Conservation (phyloP, 768 basidiomycete genomes). For the Pholiota molesta region DNA sequence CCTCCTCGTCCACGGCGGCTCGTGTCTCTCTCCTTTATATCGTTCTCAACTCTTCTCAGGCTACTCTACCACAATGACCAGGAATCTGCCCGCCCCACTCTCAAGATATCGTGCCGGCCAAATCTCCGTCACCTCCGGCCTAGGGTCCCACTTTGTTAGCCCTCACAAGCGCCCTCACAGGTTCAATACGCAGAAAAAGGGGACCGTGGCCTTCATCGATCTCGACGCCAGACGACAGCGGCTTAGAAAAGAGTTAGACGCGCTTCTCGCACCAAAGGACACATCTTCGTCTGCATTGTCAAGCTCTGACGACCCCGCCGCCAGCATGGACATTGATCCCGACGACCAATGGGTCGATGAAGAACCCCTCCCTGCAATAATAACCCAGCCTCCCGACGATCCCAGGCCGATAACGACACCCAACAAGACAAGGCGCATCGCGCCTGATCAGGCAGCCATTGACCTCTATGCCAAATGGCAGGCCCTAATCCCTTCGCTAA, state of each 20-base stretch:
- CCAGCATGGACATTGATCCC: not conserved
- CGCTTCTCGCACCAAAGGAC: not conserved
- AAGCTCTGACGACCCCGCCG: not conserved
- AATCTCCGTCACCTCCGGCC: too few species aligned
- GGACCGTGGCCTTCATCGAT: not conserved
- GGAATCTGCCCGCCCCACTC: not conserved
- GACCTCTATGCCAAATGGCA: conserved; percentile 10
- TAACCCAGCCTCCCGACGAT: too few species aligned
- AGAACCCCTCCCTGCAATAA: too few species aligned
- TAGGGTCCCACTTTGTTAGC: not conserved
- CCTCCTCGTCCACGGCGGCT: too few species aligned
- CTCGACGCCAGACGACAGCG: not conserved
- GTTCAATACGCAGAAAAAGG: not conserved
- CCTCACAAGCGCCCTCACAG: not conserved
- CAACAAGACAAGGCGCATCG: not conserved
- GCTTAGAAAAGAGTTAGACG: not conserved
- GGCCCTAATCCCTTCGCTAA: conserved; percentile 1
- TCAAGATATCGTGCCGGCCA: not conserved
- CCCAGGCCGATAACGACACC: not conserved
- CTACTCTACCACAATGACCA: not conserved
- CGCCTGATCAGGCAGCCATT: not conserved
- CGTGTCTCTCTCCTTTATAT: too few species aligned
- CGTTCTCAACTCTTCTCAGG: not conserved
- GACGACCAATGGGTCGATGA: not conserved
- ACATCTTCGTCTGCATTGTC: too few species aligned